These are phyloP conservation scores for Gentiana dahurica DNA, from an alignment of 257 asterid genomes.

Conservation along the genomic window DNA sequence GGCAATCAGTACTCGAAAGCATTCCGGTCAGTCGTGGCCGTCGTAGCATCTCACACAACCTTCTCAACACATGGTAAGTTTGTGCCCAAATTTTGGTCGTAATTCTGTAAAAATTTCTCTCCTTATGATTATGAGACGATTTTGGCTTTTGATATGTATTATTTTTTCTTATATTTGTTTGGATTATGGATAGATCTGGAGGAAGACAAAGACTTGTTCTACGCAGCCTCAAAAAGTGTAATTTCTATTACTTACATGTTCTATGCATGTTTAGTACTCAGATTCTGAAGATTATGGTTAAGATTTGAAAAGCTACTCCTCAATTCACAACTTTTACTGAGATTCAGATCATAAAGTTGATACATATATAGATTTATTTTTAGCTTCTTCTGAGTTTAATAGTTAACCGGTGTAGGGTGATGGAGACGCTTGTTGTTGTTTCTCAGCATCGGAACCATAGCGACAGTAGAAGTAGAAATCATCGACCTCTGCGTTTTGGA, in stretches of 20 bases:
- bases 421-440: slow-evolving; percentile 69
- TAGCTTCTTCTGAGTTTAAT: slow-evolving; percentile 3
- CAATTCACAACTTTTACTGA: background rate
- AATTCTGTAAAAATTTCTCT: too few species aligned
- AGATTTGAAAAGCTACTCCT: slow-evolving; percentile 32
- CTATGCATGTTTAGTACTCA: slow-evolving; percentile 32
- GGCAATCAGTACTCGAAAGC: too few species aligned
- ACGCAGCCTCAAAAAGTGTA: slow-evolving; percentile 1
- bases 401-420: slow-evolving; percentile 6
- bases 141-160: background rate
- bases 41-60: too few species aligned
- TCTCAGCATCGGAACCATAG: slow-evolving; percentile 55
- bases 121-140: background rate
- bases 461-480: slow-evolving; percentile 21
- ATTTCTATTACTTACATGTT: slow-evolving; percentile 30
- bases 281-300: slow-evolving; percentile 66
- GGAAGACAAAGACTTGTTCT: slow-evolving; percentile 30
- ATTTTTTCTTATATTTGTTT: slow-evolving; percentile 1
- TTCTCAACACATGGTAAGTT: too few species aligned
- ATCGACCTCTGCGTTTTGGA: slow-evolving; percentile 13
- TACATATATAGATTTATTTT: slow-evolving; percentile 13
- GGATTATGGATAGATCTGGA: slow-evolving; percentile 66
- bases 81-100: too few species aligned
- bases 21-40: too few species aligned
- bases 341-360: background rate